Conservation (phyloP, 768 basidiomycete species). For the Collybia sp. region DNA sequence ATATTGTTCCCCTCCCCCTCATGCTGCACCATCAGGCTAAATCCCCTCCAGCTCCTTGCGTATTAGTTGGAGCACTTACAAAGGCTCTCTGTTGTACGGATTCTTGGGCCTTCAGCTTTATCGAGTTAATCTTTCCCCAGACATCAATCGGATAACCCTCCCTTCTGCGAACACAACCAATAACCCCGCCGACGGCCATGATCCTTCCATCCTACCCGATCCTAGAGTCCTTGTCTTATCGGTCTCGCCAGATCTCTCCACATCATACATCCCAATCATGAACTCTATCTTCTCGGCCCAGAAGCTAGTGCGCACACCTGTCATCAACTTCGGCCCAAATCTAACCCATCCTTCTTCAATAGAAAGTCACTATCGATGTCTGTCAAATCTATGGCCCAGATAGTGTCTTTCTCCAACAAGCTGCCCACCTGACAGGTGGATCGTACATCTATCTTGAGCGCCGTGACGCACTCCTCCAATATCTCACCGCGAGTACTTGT, state of each 20-base stretch:
- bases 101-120: background rate
- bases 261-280: conserved; percentile 97
- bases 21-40: conserved; percentile 9
- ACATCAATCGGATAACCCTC: conserved; percentile 35
- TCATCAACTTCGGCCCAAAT: conserved; percentile 2
- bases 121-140: conserved; percentile 13
- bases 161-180: conserved; percentile 21
- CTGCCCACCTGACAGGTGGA: conserved; percentile 91
- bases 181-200: conserved; percentile 22
- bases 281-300: conserved; percentile 99
- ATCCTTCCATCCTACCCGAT: conserved; percentile 28
- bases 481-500: conserved; percentile 58
- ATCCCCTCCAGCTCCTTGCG: conserved; percentile 43
- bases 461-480: conserved; percentile 86
- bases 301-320: conserved; percentile 63
- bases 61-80: conserved; percentile 83
- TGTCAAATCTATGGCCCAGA: conserved; percentile 88
- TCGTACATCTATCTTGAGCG: conserved; percentile 84
- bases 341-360: conserved; percentile 2
- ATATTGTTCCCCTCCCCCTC: conserved; percentile 10
- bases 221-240: conserved; percentile 65
- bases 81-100: conserved; percentile 85
- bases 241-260: conserved; percentile 85
- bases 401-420: conserved; percentile 95
- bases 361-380: conserved; percentile 98